Base-by-base conservation (phyloP, 2,329 filamentous ascomycete species). In the Orbilia quercus region DNA sequence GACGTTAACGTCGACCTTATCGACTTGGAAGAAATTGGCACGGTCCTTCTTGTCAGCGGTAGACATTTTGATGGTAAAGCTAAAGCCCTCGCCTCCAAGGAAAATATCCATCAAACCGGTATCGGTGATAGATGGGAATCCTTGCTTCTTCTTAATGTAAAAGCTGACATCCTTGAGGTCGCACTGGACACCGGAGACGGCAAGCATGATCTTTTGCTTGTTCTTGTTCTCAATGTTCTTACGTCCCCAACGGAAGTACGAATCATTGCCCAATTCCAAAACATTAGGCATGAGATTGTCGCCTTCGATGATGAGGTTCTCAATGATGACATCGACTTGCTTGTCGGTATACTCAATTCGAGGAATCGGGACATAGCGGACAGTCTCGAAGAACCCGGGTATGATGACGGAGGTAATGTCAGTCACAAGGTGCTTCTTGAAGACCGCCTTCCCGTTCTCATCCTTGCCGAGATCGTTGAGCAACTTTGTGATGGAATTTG, bases 271-370 rank as follows among this genome's bases (percentile, higher is more conserved):
- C 74, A 98, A 85, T 81, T 99, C 94, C 40, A 96, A 81, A 3
- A 94, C 85, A 78, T 99, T 99, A 75, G 95, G 95, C 82, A 93
- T 92, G 77, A 99, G 88, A 82, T 99, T 99, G 84, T 98, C 93
- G 76, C 91, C 93, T 83, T 99, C 95, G 58, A 99, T 86, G 48
- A 97, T 90, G 9, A 99, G 84, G 81, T 99, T 99, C 84, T 99
- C 95, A 47, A 99, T 87, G 53, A 98, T 87, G 53, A 90, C 90
- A 81, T 99, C 95, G 57, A 96, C 84, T 84, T 89, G 88, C 1
- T 86, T 85, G 77, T 98, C 95, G 0, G 88, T 90, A 79, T 92
- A 95, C 83, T 99, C 95, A 73, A 99, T 96, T 64, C 95, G 90
- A 20, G 95, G 95, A 54, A 99, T 87, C 2, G 95, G 92, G 12